Conservation (phyloP, 257 asterid genomes). For the Fraxinus excelsior region DNA sequence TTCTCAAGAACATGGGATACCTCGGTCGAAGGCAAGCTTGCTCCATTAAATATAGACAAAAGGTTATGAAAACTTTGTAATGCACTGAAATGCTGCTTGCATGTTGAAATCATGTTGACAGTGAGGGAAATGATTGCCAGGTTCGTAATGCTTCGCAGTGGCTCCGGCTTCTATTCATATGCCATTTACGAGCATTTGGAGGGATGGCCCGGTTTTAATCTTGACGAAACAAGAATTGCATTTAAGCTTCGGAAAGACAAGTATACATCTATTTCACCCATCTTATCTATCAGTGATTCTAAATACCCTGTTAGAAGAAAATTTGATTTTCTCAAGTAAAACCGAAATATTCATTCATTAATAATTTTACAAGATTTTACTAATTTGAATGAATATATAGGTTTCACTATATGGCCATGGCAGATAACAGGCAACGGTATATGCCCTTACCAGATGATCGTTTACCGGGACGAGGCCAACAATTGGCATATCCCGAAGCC, state of each 20-base stretch:
- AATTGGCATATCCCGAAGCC: conserved; percentile 81
- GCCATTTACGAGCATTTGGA: conserved; percentile 76
- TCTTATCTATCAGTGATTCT: not conserved
- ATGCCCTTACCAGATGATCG: conserved; percentile 89
- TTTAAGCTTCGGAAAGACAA: conserved; percentile 82
- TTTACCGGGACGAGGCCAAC: conserved; percentile 56
- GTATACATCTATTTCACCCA: conserved; percentile 25
- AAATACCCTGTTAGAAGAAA: not conserved
- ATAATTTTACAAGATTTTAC: not conserved
- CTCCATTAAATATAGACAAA: conserved; percentile 68
- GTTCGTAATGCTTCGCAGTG: conserved; percentile 65
- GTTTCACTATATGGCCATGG: conserved; percentile 82
- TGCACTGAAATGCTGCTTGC: not conserved
- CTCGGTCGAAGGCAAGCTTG: conserved; percentile 32
- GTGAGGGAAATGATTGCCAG: conserved; percentile 30
- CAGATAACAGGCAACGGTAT: conserved; percentile 62
- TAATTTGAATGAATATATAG: conserved; percentile 29
- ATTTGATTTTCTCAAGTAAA: not conserved
- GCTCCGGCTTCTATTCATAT: conserved; percentile 73
- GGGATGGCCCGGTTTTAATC: conserved; percentile 83
- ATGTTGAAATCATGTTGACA: not conserved
- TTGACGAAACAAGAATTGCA: conserved; percentile 70
- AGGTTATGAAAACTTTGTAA: conserved; percentile 36
- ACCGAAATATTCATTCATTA: not conserved
- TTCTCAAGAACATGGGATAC: conserved; percentile 54